Conservation (phyloP, 441 rosid species). For the Codiaeum variegatum region DNA sequence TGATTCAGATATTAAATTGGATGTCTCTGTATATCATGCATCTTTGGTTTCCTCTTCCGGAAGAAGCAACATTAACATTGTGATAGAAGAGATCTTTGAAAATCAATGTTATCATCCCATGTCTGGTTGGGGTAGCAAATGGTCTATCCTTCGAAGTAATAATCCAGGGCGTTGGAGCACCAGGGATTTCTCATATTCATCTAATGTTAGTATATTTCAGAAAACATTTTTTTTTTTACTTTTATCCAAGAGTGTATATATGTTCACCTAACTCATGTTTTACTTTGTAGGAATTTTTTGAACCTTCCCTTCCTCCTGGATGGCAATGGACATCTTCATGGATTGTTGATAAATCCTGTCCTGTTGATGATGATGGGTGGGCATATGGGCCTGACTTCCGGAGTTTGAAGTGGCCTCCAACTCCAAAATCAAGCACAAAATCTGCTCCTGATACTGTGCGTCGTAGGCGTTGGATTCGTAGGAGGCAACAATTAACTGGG, state of each 20-base stretch:
- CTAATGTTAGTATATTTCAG: slow-evolving; percentile 41
- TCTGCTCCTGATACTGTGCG: slow-evolving; percentile 47
- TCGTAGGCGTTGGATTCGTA: slow-evolving; percentile 63
- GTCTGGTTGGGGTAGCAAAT: slow-evolving; percentile 51
- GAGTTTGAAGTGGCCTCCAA: slow-evolving; percentile 58
- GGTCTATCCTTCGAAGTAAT: slow-evolving; percentile 36
- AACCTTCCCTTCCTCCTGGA: slow-evolving; percentile 54
- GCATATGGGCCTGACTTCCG: slow-evolving; percentile 56
- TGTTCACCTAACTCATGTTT: slow-evolving; percentile 17
- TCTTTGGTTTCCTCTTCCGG: slow-evolving; percentile 39
- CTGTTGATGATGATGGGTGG: slow-evolving; percentile 67
- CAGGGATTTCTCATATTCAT: slow-evolving; percentile 54
- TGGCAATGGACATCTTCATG: slow-evolving; percentile 69
- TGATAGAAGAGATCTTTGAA: slow-evolving; percentile 60
- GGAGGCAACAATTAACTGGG: slow-evolving; percentile 36
- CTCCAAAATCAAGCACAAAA: slow-evolving; percentile 34
- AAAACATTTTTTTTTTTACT: background rate
- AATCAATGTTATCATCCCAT: slow-evolving; percentile 47
- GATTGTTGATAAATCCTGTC: slow-evolving; percentile 54
- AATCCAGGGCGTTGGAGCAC: slow-evolving; percentile 58
- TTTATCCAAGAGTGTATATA: background rate
- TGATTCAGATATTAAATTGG: slow-evolving; percentile 84
- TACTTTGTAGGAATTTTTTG: slow-evolving; percentile 53
- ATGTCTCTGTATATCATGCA: slow-evolving; percentile 48
- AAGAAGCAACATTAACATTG: slow-evolving; percentile 38